Evolutionary conservation across 2,329 filamentous ascomycete genomes (phyloP).

Genomic region (Nannizziopsis arthrosporioides): DNA sequence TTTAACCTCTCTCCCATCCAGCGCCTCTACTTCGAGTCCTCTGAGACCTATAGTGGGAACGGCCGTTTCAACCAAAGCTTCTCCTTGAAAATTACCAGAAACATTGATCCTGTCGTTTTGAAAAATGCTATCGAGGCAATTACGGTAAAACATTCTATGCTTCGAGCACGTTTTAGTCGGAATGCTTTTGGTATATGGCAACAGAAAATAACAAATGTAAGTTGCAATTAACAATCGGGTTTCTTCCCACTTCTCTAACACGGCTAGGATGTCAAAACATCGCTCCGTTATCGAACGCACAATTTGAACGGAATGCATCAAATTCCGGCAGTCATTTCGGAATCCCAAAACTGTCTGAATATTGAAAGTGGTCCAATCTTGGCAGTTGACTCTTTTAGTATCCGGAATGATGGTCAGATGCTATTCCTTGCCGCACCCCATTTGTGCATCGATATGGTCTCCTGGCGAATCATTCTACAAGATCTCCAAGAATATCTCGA

Average conservation of each 20-base stretch:
- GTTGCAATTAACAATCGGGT: slow-evolving; percentile 20
- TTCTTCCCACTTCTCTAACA: slow-evolving; percentile 17
- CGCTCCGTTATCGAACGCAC: slow-evolving; percentile 12
- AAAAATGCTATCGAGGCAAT: slow-evolving; percentile 13
- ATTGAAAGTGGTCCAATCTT: slow-evolving; percentile 21
- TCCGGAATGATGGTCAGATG: slow-evolving; percentile 17
- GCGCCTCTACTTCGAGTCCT: slow-evolving; percentile 15
- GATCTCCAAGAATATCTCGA: slow-evolving; percentile 20
- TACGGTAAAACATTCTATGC: slow-evolving; percentile 18
- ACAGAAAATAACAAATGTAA: slow-evolving; percentile 18
- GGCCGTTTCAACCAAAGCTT: slow-evolving; percentile 20
- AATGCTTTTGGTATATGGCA: slow-evolving; percentile 9
- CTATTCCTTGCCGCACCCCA: slow-evolving; percentile 27
- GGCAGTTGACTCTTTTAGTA: slow-evolving; percentile 25
- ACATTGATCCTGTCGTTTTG: slow-evolving; percentile 5
- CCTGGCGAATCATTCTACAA: slow-evolving; percentile 16
- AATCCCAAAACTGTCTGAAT: slow-evolving; percentile 25
- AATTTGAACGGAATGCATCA: slow-evolving; percentile 17
- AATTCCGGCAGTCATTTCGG: slow-evolving; percentile 14
- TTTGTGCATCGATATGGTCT: slow-evolving; percentile 20
- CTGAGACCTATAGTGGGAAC: slow-evolving; percentile 3
- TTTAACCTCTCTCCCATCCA: slow-evolving; percentile 21
- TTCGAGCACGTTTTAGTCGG: slow-evolving; percentile 17
- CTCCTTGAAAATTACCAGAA: slow-evolving; percentile 12
- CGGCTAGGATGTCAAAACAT: slow-evolving; percentile 14